These are phyloP conservation scores for Avena sativa DNA, from an alignment of 176 grass and related monocot genomes.

Conservation along the genomic window DNA sequence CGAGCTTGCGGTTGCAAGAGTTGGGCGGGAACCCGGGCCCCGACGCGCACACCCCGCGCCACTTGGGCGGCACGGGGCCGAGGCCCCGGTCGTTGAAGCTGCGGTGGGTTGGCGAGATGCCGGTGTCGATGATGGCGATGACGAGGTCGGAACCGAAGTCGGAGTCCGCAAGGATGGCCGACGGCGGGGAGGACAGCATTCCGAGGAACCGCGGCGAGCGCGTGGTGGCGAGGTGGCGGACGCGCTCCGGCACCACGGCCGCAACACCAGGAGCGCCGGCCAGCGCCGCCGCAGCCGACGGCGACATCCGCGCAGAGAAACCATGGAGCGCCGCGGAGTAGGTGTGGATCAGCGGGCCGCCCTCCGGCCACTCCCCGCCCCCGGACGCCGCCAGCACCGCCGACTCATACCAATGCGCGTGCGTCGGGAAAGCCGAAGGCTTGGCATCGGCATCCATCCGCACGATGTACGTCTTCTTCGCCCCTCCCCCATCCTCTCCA, in stretches of 20 bases:
- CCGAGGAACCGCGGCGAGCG: slow-evolving; percentile 76
- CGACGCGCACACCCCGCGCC: slow-evolving; percentile 69
- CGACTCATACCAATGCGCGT: slow-evolving; percentile 94
- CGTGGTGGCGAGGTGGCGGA: slow-evolving; percentile 68
- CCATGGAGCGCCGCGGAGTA: slow-evolving; percentile 84
- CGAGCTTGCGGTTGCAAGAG: slow-evolving; percentile 88
- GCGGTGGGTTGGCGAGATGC: slow-evolving; percentile 72
- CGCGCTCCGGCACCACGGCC: slow-evolving; percentile 73
- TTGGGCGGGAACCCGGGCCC: slow-evolving; percentile 63
- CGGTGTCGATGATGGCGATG: slow-evolving; percentile 81
- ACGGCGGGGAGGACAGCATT: slow-evolving; percentile 75
- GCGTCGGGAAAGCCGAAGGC: slow-evolving; percentile 83
- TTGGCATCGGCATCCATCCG: slow-evolving; percentile 86
- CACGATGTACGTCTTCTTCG: slow-evolving; percentile 88
- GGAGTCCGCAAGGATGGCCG: slow-evolving; percentile 81
- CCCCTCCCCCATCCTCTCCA: not conserved
- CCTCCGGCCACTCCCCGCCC: slow-evolving; percentile 47
- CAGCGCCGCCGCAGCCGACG: slow-evolving; percentile 45
- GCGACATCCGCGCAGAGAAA: slow-evolving; percentile 77
- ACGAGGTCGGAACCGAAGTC: slow-evolving; percentile 89
- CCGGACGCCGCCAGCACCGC: slow-evolving; percentile 56
- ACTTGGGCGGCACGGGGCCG: slow-evolving; percentile 55
- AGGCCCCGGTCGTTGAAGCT: slow-evolving; percentile 79
- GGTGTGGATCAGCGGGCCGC: slow-evolving; percentile 81
- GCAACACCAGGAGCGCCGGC: slow-evolving; percentile 54